These are phyloP conservation scores for Xylaria intraflava DNA, from an alignment of 495 filamentous ascomycete species.

Conservation along the genomic window DNA sequence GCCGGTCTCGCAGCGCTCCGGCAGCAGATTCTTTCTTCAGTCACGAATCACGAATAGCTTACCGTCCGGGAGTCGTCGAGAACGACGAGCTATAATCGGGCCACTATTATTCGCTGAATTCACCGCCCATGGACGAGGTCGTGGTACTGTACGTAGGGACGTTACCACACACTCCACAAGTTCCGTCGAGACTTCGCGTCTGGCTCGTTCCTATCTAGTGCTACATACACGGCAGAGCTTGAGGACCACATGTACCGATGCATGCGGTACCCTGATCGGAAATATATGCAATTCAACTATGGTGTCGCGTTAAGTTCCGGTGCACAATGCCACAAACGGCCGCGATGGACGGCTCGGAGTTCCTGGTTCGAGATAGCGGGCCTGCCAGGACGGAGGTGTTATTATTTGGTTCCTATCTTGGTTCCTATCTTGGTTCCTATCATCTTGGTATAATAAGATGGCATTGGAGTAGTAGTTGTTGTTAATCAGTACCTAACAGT, in stretches of 20 bases:
- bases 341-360: not conserved
- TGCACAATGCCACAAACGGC: not conserved
- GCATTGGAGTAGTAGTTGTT: constrained; percentile 1
- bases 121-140: not conserved
- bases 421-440: not conserved
- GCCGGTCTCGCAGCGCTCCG: not conserved
- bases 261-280: not conserved
- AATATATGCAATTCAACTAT: not conserved
- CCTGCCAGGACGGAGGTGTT: not conserved
- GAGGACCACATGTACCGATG: not conserved
- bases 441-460: not conserved
- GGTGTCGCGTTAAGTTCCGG: not conserved
- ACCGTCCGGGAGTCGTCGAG: no score
- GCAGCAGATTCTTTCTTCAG: not conserved
- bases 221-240: constrained; percentile 2
- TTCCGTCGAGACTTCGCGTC: not conserved
- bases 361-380: no score
- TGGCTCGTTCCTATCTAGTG: constrained; percentile 1
- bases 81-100: no score
- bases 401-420: not conserved
- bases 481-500: not conserved
- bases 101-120: not conserved
- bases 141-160: not conserved
- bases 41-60: no score
- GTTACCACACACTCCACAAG: not conserved